These are phyloP conservation scores for Phytophthora chlamydospora DNA, from an alignment of 352 stramenopile species.

Conservation along the genomic window DNA sequence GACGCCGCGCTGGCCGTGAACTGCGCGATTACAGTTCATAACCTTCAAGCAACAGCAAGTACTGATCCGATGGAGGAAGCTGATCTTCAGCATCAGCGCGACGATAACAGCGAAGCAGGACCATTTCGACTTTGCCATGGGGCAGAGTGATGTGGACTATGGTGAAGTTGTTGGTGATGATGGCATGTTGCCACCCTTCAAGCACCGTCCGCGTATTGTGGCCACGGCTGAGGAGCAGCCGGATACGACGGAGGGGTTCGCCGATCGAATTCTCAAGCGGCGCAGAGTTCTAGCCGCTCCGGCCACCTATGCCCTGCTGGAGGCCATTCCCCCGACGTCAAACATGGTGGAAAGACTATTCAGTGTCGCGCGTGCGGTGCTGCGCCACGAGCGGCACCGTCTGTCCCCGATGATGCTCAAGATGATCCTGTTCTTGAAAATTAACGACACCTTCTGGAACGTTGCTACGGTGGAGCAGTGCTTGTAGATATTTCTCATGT, in stretches of 20 bases:
- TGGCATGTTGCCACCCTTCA: too few relatives aligned
- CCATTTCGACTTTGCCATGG: too few relatives aligned
- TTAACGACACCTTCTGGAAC: not conserved
- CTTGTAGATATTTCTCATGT: not conserved
- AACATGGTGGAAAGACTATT: constrained; percentile 2
- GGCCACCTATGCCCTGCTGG: not conserved
- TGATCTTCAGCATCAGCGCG: too few relatives aligned
- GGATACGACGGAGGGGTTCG: not conserved
- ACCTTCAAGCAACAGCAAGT: too few relatives aligned
- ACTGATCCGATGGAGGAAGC: too few relatives aligned
- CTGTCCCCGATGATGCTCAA: not conserved
- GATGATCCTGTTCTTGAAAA: not conserved
- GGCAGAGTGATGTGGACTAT: too few relatives aligned
- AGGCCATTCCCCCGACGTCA: not conserved
- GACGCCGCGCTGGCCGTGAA: too few relatives aligned
- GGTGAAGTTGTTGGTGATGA: too few relatives aligned
- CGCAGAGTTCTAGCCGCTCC: not conserved
- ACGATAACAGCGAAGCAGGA: too few relatives aligned
- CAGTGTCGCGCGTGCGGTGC: not conserved
- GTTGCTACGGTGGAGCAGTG: constrained; percentile 1
- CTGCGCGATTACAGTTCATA: too few relatives aligned
- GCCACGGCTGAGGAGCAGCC: not conserved
- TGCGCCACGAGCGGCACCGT: not conserved
- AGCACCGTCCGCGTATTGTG: not conserved
- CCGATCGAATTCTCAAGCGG: not conserved